Conservation (phyloP, 306 rosid genomes). For the Carpinus viminea region DNA sequence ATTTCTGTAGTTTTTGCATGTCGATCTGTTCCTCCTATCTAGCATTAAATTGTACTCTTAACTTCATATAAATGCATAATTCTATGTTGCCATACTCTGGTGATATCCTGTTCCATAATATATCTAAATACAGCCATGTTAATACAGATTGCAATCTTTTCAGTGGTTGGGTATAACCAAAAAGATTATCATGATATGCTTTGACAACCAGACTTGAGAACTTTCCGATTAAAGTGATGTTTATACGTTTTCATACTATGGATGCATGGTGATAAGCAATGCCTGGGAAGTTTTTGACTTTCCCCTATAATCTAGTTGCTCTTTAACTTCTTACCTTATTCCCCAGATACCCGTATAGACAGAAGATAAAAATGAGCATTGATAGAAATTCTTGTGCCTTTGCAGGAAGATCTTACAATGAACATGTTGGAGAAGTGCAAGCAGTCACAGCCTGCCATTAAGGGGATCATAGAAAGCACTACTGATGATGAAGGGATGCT, state of each 20-base stretch:
- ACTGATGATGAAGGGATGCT: constrained; percentile 69
- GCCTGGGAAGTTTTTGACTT: background rate
- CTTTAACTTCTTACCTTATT: background rate
- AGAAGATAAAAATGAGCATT: constrained; percentile 11
- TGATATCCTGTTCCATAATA: background rate
- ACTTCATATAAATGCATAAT: constrained; percentile 3
- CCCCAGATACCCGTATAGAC: background rate
- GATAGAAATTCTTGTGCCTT: constrained; percentile 19
- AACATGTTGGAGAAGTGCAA: constrained; percentile 75
- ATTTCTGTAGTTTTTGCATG: constrained; percentile 5
- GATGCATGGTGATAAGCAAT: background rate
- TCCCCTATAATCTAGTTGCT: background rate
- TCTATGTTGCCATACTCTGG: background rate
- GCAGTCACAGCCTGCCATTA: constrained; percentile 58
- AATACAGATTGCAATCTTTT: constrained; percentile 6
- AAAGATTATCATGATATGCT: background rate
- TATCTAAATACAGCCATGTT: background rate
- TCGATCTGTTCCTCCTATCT: background rate
- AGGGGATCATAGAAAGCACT: constrained; percentile 71
- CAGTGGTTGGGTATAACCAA: constrained; percentile 4
- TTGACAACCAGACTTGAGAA: background rate
- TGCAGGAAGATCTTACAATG: constrained; percentile 71
- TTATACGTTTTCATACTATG: background rate
- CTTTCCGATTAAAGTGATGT: background rate
- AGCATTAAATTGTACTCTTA: background rate